Conservation (phyloP, 805 yeast species). For the Debaryomyces maramus region DNA sequence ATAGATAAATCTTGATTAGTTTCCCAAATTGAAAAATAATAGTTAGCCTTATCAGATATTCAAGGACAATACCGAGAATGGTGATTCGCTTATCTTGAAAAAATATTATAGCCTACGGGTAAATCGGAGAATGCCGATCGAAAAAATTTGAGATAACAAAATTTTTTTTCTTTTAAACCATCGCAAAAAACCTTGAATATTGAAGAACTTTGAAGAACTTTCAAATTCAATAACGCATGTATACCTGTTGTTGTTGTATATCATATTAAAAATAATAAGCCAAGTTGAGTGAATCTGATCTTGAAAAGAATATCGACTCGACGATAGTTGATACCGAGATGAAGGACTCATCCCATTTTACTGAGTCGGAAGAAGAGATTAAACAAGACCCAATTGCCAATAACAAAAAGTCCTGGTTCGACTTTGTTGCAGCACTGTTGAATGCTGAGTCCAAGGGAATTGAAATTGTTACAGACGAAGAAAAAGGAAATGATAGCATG, state of each 20-base stretch:
- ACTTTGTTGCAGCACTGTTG: constrained; percentile 33
- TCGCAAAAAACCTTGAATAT: neutral
- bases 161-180: neutral
- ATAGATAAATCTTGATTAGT: too few species aligned
- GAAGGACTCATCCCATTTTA: constrained; percentile 5
- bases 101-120: too few species aligned
- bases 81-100: too few species aligned
- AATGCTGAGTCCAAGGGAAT: constrained; percentile 65
- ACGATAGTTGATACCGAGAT: constrained; percentile 4
- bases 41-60: too few species aligned
- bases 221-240: neutral
- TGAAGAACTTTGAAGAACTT: neutral
- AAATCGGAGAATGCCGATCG: neutral
- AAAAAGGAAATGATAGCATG: constrained; percentile 65
- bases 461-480: constrained; percentile 77
- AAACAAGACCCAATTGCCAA: constrained; percentile 19
- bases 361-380: constrained; percentile 2
- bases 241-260: neutral
- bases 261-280: neutral
- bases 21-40: too few species aligned
- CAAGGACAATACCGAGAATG: too few species aligned
- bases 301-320: neutral
- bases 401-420: constrained; percentile 26
- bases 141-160: neutral
- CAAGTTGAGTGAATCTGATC: neutral